phyloP scores from a whole-genome alignment of 345 rosid genomes.

The Trapa incisa region DNA sequence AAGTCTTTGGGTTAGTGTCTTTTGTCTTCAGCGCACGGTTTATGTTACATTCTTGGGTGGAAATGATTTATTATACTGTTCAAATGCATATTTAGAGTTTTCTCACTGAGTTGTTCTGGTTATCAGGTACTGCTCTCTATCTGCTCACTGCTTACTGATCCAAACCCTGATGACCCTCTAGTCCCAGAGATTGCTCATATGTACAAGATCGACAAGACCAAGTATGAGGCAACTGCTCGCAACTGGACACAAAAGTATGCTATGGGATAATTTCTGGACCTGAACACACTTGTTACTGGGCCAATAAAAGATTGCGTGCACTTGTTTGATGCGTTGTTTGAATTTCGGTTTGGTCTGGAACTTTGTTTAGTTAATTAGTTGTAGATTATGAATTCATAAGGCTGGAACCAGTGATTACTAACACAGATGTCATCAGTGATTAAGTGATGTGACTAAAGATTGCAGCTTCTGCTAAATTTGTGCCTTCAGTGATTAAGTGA shows the following conservation, averaged over 20 bases:
- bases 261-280: slow-evolving; percentile 48
- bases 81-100: neutral
- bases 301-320: neutral
- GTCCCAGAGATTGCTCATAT: slow-evolving; percentile 94
- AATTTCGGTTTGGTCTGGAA: neutral
- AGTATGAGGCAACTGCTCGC: slow-evolving; percentile 91
- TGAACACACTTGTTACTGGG: neutral
- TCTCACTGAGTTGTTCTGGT: neutral
- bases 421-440: neutral
- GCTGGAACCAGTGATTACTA: neutral
- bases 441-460: too few species aligned
- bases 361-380: neutral
- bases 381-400: neutral
- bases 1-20: too few species aligned
- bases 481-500: too few species aligned
- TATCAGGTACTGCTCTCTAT: slow-evolving; percentile 75
- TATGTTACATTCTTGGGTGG: too few species aligned
- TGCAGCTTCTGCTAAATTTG: too few species aligned
- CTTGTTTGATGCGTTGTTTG: neutral
- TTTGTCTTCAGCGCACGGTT: too few species aligned
- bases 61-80: too few species aligned
- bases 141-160: slow-evolving; percentile 89
- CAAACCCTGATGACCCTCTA: slow-evolving; percentile 93
- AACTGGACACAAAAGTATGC: slow-evolving; percentile 99
- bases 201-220: slow-evolving; percentile 86